Base-by-base conservation (phyloP, 2,329 filamentous ascomycete species). In the Chaetoscypha palmicola region DNA sequence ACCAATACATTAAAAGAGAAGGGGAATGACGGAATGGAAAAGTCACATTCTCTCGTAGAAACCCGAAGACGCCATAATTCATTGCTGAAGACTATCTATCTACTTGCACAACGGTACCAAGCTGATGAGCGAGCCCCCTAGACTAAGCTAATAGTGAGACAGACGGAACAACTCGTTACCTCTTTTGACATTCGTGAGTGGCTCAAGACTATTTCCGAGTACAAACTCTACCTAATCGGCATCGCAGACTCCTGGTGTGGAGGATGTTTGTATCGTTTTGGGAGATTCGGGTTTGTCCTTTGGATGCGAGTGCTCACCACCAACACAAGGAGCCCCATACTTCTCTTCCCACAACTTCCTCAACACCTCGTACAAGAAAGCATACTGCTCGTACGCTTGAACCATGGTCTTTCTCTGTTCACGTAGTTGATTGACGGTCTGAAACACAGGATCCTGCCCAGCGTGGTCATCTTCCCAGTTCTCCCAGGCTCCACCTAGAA, bases 331-430 rank as follows among this genome's bases (percentile, higher is more conserved):
- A 24, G 47, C 39, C 11, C 19, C 41, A 42, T 84, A 79, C 58
- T 73, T 80, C 24, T 86, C 79, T 49, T 79, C 67, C 81, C 85
- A 90, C 42, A 79, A 69, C 61, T 88, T 83, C 40, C 79, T 76
- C 57, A 96, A 64, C 1, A 94, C 86, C 58, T 89, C 80, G 66
- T 98, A 97, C 45, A 98, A 77, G 62, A 97, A 96, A 28, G 77
- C 66, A 58, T 86, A 92, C 63, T 98, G 92, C 37, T 74, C 63
- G 56, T 91, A 85, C 35, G 86, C 83, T 66, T 97, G 92, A 4
- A 98, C 92, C 92, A 98, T 98, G 66, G 83, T 86, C 69, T 87
- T 86, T 14, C 92, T 77, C 69, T 98, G 92, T 63, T 91, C 79
- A 34, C 92, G 77, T 43, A 98, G 73, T 48, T 70, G 67, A 56